These are phyloP conservation scores for Komagataella mondaviorum DNA, from an alignment of 805 yeast genomes.

Conservation along the genomic window DNA sequence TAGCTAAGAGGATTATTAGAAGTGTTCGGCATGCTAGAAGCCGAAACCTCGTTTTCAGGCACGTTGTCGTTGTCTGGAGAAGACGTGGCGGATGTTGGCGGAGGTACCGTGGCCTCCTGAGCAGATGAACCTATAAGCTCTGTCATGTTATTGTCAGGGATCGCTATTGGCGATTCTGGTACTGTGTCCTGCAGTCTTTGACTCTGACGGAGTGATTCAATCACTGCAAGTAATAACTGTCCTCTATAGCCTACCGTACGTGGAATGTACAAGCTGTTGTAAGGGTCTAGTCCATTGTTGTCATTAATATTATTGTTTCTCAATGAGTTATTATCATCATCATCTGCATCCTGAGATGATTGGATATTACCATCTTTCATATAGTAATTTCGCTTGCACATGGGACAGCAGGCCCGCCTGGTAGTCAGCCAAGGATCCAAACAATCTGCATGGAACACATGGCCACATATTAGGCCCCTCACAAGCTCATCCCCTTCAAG, in stretches of 20 bases:
- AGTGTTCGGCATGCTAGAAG: not conserved
- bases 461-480: conserved; percentile 70
- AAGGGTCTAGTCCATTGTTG: not conserved
- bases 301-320: conserved; percentile 1
- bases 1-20: conserved; percentile 12
- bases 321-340: conserved; percentile 8
- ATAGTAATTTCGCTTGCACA: conserved; percentile 62
- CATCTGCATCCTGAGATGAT: conserved; percentile 3
- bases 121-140: not conserved
- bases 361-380: conserved; percentile 17
- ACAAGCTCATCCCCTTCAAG: conserved; percentile 51
- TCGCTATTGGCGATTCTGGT: not conserved
- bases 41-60: conserved; percentile 4
- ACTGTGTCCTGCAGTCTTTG: not conserved
- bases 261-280: conserved; percentile 11
- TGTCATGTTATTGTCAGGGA: not conserved
- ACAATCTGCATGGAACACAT: conserved; percentile 69
- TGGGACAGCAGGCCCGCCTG: conserved; percentile 72
- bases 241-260: conserved; percentile 14
- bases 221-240: conserved; percentile 11
- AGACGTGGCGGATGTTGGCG: conserved; percentile 1
- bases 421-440: conserved; percentile 72
- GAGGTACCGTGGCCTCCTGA: not conserved
- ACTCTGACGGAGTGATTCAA: conserved; percentile 4
- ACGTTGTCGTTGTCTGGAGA: not conserved